Evolutionary conservation across 83 land plant species (phyloP).

Genomic region (Diphasiastrum complanatum): DNA sequence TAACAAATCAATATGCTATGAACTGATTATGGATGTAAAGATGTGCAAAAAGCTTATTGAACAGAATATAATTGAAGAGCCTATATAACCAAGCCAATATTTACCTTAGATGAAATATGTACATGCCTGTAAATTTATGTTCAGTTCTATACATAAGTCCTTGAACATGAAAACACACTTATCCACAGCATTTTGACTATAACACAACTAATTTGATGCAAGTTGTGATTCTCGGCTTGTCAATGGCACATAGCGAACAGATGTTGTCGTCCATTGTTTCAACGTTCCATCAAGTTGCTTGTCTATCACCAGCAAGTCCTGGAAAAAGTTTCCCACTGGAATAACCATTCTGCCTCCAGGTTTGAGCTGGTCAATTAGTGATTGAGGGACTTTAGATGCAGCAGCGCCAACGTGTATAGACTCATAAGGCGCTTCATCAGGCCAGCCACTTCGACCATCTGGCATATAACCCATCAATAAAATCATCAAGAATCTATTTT

Average conservation of each 20-base stretch:
- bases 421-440: conserved; percentile 71
- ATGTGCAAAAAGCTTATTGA: too few species aligned
- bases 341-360: conserved; percentile 94
- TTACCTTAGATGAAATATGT: too few species aligned
- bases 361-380: conserved; percentile 76
- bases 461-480: conserved; percentile 8
- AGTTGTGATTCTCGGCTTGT: conserved; percentile 18
- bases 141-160: too few species aligned
- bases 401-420: conserved; percentile 95
- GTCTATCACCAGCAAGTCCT: conserved; percentile 72
- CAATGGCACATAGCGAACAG: conserved; percentile 81
- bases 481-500: neutral
- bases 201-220: too few species aligned
- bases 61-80: too few species aligned
- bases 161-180: too few species aligned
- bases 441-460: conserved; percentile 83
- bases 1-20: too few species aligned
- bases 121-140: too few species aligned
- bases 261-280: conserved; percentile 41
- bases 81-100: too few species aligned
- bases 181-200: too few species aligned
- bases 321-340: conserved; percentile 76
- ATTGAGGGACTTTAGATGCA: conserved; percentile 62
- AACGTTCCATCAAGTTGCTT: conserved; percentile 65
- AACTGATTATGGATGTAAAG: too few species aligned